phyloP scores from a whole-genome alignment of 495 filamentous ascomycete species.

The Cairneyella variabilis region DNA sequence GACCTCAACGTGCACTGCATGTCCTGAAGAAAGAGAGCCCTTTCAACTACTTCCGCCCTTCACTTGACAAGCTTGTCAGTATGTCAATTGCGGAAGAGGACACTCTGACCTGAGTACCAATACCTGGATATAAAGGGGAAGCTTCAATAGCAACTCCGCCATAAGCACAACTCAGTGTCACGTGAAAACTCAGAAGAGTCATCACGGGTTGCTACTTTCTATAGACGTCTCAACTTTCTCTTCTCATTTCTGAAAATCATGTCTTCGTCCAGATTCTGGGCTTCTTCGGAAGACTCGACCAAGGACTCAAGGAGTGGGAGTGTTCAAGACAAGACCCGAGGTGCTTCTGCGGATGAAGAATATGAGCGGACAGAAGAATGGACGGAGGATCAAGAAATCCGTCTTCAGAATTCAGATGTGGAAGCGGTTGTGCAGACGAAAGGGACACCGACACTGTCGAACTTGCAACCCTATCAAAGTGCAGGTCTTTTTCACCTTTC shows the following conservation, averaged over 20 bases:
- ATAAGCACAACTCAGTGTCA: not conserved
- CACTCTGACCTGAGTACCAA: not conserved
- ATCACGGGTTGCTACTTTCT: too few species aligned
- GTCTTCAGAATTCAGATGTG: not conserved
- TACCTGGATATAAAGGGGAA: not conserved
- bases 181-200: too few species aligned
- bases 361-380: not conserved
- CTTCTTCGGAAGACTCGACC: slow-evolving; percentile 12
- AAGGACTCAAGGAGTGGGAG: slow-evolving; percentile 13
- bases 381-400: not conserved
- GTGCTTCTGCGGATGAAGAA: not conserved
- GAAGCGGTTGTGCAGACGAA: not conserved
- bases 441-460: slow-evolving; percentile 10
- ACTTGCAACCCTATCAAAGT: slow-evolving; percentile 18
- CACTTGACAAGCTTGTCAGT: slow-evolving; percentile 15
- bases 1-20: too few species aligned
- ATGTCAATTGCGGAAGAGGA: slow-evolving; percentile 4
- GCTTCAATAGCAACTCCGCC: not conserved
- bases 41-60: slow-evolving; percentile 20
- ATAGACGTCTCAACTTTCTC: not conserved
- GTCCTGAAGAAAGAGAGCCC: too few species aligned
- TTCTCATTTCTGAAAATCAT: slow-evolving; percentile 8
- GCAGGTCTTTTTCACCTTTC: slow-evolving; percentile 23
- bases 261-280: slow-evolving; percentile 13
- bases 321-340: not conserved